Conservation (phyloP, 2,329 filamentous ascomycete species). For the Arthrocladium fulminans region DNA sequence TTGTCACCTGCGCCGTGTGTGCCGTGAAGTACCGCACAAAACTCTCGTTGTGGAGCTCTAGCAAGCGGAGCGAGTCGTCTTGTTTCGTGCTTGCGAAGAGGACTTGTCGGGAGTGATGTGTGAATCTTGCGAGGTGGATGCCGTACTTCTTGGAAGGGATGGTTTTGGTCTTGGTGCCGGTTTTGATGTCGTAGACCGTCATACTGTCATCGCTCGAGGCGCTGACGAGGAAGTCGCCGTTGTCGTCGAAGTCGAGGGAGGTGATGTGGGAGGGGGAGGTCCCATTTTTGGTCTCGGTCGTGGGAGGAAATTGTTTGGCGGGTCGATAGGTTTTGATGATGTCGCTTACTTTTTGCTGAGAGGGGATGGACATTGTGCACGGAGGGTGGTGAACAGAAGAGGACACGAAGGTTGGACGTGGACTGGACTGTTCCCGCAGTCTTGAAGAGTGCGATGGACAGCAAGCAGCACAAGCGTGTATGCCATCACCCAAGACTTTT, state of each 20-base stretch:
- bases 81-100: constrained; percentile 94
- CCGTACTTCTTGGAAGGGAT: constrained; percentile 95
- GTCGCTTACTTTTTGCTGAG: constrained; percentile 59
- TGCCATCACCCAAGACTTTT: too few species aligned
- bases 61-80: constrained; percentile 75
- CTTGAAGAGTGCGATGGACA: neutral
- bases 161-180: constrained; percentile 80
- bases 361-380: constrained; percentile 13
- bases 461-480: too few species aligned
- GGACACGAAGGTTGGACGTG: neutral
- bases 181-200: constrained; percentile 87
- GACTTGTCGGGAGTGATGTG: constrained; percentile 81
- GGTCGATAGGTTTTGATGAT: constrained; percentile 70
- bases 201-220: constrained; percentile 91
- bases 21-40: constrained; percentile 96
- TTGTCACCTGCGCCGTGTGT: constrained; percentile 76
- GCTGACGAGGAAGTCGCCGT: constrained; percentile 83
- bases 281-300: constrained; percentile 9
- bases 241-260: constrained; percentile 93
- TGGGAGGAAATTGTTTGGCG: constrained; percentile 50
- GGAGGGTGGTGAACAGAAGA: neutral
- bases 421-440: neutral
- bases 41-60: constrained; percentile 84
- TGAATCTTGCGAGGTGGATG: constrained; percentile 87
- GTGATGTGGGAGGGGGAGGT: constrained; percentile 55